Percentiles rank a stretch among this genome's conserved stretches.
Conservation (phyloP, 768 basidiomycete species). For the Russula abietina region DNA sequence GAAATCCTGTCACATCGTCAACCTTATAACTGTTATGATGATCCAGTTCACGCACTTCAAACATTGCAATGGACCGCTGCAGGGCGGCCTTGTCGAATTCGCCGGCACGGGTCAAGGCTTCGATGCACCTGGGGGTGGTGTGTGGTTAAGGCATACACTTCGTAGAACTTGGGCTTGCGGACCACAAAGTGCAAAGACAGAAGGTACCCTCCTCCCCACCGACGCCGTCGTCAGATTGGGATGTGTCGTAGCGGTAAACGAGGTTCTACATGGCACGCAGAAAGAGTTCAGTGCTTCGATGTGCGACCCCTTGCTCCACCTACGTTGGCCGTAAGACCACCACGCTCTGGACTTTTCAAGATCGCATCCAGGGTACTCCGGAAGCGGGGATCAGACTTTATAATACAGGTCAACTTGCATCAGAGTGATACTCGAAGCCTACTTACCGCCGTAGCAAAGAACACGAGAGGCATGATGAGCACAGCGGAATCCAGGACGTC, state of each 20-base stretch:
- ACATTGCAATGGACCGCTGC: conserved; percentile 71
- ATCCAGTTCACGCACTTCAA: conserved; percentile 53
- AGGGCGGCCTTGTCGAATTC: conserved; percentile 66
- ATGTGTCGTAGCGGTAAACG: conserved; percentile 85
- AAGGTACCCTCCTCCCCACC: conserved; percentile 96
- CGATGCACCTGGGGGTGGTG: conserved; percentile 57
- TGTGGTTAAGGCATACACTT: not conserved
- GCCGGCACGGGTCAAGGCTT: conserved; percentile 85
- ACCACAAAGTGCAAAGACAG: conserved; percentile 84
- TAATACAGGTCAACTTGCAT: not conserved
- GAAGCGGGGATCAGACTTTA: conserved; percentile 82
- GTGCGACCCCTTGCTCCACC: conserved; percentile 23
- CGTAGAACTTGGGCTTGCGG: not conserved
- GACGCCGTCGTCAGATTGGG: conserved; percentile 84
- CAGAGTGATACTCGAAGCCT: not conserved
- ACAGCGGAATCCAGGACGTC: conserved; percentile 81
- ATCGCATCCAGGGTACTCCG: conserved; percentile 78
- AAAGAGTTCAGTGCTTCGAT: conserved; percentile 1
- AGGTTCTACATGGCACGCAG: conserved; percentile 48
- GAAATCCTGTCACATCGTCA: conserved; percentile 50
- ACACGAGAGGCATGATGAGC: conserved; percentile 88
- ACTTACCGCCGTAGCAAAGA: conserved; percentile 79
- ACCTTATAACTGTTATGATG: not conserved
- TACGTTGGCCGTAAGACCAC: conserved; percentile 86
- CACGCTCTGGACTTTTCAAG: conserved; percentile 80